Conservation (phyloP, 2,329 filamentous ascomycete genomes). For the Exophiala spinifera region DNA sequence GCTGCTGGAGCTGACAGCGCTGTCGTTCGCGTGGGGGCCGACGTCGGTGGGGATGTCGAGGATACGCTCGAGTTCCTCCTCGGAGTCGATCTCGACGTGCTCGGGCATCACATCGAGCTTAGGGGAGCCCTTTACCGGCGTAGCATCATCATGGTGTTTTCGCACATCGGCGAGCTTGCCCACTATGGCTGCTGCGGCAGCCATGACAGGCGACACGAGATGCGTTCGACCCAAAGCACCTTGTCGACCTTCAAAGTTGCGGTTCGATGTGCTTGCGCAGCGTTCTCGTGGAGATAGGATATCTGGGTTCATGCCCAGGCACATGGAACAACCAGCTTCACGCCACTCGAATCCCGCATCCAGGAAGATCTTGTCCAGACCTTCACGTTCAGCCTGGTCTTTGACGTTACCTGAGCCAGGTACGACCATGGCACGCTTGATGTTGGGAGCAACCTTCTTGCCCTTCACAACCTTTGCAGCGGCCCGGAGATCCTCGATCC, state of each 20-base stretch:
- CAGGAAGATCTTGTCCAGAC: constrained; percentile 85
- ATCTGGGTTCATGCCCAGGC: constrained; percentile 98
- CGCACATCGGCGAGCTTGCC: constrained; percentile 92
- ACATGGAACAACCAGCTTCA: constrained; percentile 98
- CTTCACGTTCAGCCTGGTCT: constrained; percentile 83
- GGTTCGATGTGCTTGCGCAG: constrained; percentile 92
- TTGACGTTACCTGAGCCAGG: constrained; percentile 94
- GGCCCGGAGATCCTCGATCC: constrained; percentile 90
- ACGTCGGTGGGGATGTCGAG: constrained; percentile 63
- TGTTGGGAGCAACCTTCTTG: constrained; percentile 78
- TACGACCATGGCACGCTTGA: constrained; percentile 94
- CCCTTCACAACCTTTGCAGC: constrained; percentile 84
- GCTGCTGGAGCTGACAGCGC: constrained; percentile 49
- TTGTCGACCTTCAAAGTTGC: constrained; percentile 96
- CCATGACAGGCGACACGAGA: constrained; percentile 96
- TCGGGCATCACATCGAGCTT: constrained; percentile 60
- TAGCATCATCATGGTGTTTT: constrained; percentile 60
- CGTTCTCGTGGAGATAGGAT: constrained; percentile 89
- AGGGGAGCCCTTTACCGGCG: constrained; percentile 53
- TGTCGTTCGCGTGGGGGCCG: constrained; percentile 62
- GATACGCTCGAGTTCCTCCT: constrained; percentile 63
- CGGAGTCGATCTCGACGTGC: constrained; percentile 53
- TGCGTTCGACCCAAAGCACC: constrained; percentile 89
- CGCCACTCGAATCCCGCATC: constrained; percentile 97
- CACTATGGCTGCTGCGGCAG: constrained; percentile 81